These are phyloP conservation scores for Globisporangium mamillatum DNA, from an alignment of 352 stramenopile species.

Conservation along the genomic window DNA sequence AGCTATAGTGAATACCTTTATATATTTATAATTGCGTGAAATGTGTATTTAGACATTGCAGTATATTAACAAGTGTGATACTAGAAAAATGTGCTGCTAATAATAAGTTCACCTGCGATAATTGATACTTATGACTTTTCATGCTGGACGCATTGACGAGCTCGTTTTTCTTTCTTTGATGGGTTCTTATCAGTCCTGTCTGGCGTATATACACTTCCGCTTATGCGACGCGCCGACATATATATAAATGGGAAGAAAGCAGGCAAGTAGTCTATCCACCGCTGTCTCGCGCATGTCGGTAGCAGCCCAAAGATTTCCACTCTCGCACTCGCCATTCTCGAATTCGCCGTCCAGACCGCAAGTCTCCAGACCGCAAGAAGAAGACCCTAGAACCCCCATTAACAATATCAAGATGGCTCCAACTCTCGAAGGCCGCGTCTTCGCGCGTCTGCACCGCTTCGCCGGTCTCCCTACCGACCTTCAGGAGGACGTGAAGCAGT, in stretches of 20 bases:
- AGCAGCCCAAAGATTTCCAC: background rate
- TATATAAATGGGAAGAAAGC: background rate
- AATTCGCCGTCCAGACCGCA: slow-evolving; percentile 1
- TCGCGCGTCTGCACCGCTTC: slow-evolving; percentile 11
- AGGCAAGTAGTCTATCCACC: too few relatives aligned
- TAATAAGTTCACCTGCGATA: background rate
- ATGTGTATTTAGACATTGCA: background rate
- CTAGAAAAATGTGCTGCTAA: background rate
- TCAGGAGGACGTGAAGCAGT: slow-evolving; percentile 9
- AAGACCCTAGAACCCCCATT: background rate
- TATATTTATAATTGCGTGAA: background rate
- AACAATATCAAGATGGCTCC: background rate
- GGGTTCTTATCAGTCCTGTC: background rate
- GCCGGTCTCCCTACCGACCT: slow-evolving; percentile 4
- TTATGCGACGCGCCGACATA: background rate
- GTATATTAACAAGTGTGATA: background rate
- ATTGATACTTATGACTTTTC: background rate
- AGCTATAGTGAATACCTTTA: background rate
- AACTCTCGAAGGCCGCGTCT: slow-evolving; percentile 15
- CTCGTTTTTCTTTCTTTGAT: background rate
- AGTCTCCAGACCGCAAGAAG: background rate
- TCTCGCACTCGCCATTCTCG: background rate
- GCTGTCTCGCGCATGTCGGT: background rate
- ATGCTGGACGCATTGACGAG: background rate
- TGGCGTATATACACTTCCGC: background rate